Base-by-base conservation (phyloP, 2,329 filamentous ascomycete species). In the Colletotrichum magnum region DNA sequence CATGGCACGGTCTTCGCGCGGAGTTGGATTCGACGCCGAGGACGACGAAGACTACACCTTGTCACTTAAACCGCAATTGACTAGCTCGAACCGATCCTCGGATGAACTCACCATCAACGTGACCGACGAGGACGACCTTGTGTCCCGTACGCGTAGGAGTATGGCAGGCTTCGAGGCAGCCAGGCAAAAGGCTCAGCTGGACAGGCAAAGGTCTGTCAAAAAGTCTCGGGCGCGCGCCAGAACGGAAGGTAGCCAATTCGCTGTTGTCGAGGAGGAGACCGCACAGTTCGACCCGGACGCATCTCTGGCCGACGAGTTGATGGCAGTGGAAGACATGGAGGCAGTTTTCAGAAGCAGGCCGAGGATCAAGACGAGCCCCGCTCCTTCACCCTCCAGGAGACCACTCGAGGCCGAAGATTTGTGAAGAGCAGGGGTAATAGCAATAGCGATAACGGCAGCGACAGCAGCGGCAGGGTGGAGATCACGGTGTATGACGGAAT, bases 311-410 rank as follows among this genome's bases (percentile, higher is more conserved):
- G 92, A 95, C 75, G 88, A 91, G 72, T 81, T 97, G 48, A 90
- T 97, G 65, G 86, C 72, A 16, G 87, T 91, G 63, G 90, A 94
- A 72, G 94, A 97, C 69, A 93, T 94, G 78, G 92, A 93, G 68
- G 92, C 91, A 28, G 91, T 97, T 1, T 98, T 98, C 78, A 93
- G 91, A 80, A 95, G 93, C 72, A 82, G 95, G 72, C 95, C 95
- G 0, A 92, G 90, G 79, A 89, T 98, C 73, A 91, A 91, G 72
- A 88, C 89, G 12, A 97, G 94, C 77, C 94, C 94, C 2, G 78
- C 90, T 2, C 82, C 83, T 9, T 87, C 83, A 64, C 87, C 87
- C 2, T 80, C 77, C 6, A 81, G 78, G 67, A 58, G 47, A 47
- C 54, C 59, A 16, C 65, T 69, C 12, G 10, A 66, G 4, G 51